Conservation (phyloP, 345 rosid genomes). For the Eucalyptus microcorys region DNA sequence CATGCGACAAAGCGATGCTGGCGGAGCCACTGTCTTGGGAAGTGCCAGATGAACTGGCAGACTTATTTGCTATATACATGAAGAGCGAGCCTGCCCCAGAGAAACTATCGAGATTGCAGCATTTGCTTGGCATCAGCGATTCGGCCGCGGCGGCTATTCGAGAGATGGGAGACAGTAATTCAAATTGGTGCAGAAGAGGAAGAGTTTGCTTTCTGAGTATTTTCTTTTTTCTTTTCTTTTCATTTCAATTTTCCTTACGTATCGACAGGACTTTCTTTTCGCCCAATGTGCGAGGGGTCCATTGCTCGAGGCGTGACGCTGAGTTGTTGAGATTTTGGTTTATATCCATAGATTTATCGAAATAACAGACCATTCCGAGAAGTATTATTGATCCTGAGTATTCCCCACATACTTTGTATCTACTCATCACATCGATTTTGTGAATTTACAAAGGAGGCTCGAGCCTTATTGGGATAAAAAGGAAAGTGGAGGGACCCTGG, state of each 20-base stretch:
- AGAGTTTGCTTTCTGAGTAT: constrained; percentile 37
- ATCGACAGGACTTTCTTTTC: neutral
- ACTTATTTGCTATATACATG: constrained; percentile 45
- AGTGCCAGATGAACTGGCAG: constrained; percentile 62
- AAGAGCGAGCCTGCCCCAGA: constrained; percentile 57
- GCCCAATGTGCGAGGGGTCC: neutral
- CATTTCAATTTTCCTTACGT: neutral
- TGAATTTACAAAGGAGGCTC: neutral
- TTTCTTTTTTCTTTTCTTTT: neutral
- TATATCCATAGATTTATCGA: neutral
- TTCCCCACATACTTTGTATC: neutral
- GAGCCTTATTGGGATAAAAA: neutral
- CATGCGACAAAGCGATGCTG: constrained; percentile 90
- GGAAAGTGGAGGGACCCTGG: neutral
- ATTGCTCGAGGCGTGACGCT: neutral
- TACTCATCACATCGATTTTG: neutral
- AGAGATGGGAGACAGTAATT: constrained; percentile 40
- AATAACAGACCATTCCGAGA: neutral
- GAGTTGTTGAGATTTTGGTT: neutral
- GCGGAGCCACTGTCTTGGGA: constrained; percentile 82
- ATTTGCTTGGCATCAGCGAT: constrained; percentile 71
- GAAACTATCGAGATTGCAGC: constrained; percentile 68
- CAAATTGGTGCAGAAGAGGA: constrained; percentile 50
- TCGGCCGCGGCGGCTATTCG: constrained; percentile 42
- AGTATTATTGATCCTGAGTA: neutral